Conservation (phyloP, 2,329 filamentous ascomycete genomes). For the Aspergillus sp. region DNA sequence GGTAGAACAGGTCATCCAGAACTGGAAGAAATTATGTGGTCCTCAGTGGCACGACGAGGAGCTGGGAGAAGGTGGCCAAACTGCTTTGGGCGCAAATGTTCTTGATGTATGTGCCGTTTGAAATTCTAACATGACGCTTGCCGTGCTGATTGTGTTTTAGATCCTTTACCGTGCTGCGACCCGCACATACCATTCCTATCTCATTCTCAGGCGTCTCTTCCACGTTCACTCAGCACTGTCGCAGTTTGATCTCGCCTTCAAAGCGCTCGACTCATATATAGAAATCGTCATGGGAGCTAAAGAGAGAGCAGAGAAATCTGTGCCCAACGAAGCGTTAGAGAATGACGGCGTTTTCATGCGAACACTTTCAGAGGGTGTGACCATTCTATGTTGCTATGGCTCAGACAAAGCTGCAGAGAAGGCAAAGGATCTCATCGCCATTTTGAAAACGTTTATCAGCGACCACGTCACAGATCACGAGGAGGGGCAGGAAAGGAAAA, state of each 20-base stretch:
- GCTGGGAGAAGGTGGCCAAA: conserved; percentile 76
- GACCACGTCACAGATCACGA: conserved; percentile 49
- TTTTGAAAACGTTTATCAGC: conserved; percentile 73
- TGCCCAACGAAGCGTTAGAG: conserved; percentile 68
- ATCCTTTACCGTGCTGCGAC: conserved; percentile 86
- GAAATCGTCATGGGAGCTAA: conserved; percentile 85
- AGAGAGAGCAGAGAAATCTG: conserved; percentile 73
- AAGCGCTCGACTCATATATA: conserved; percentile 87
- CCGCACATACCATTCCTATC: conserved; percentile 92
- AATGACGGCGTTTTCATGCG: conserved; percentile 73
- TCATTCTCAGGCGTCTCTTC: conserved; percentile 83
- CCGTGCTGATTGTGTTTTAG: conserved; percentile 39
- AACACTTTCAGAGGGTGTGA: conserved; percentile 77
- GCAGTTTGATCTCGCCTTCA: conserved; percentile 88
- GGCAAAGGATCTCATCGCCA: conserved; percentile 67
- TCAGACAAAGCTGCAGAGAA: conserved; percentile 73
- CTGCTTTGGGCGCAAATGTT: conserved; percentile 70
- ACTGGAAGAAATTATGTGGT: conserved; percentile 82
- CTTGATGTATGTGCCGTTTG: conserved; percentile 57
- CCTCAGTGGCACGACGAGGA: conserved; percentile 78
- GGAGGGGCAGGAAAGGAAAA: conserved; percentile 23
- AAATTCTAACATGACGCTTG: background rate
- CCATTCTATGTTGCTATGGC: conserved; percentile 79
- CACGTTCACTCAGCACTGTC: conserved; percentile 82
- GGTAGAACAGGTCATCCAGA: conserved; percentile 73